A percentile compares a stretch with the other conserved stretches of the same genome.
These are phyloP conservation scores for Colletotrichum musae DNA, from an alignment of 2,329 filamentous ascomycete genomes.

Conservation along the genomic window DNA sequence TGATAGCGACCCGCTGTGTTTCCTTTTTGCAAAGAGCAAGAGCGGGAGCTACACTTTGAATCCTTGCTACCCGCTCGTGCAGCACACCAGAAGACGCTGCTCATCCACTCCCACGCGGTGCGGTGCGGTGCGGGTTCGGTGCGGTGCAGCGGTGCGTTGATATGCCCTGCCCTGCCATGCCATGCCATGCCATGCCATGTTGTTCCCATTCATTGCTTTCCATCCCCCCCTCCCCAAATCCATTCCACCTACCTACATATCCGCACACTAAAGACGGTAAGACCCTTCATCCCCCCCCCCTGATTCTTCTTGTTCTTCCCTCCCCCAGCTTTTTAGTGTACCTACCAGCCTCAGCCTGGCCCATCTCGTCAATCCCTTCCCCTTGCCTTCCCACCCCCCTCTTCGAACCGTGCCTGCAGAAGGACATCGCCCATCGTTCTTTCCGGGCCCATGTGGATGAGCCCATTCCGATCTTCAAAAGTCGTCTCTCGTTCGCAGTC, in stretches of 20 bases:
- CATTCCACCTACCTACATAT: background rate
- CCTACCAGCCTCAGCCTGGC: background rate
- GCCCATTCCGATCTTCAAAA: slow-evolving; percentile 24
- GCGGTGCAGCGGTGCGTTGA: no score
- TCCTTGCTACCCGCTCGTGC: slow-evolving; percentile 61
- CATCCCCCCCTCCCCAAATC: background rate
- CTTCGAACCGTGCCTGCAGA: slow-evolving; percentile 20
- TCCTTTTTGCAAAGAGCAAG: slow-evolving; percentile 36
- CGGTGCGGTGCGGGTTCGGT: no score
- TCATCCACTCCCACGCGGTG: slow-evolving; percentile 11
- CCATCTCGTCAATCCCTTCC: slow-evolving; percentile 5
- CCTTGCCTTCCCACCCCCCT: slow-evolving; percentile 11
- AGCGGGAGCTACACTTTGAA: slow-evolving; percentile 50
- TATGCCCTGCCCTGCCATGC: background rate
- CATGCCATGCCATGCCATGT: slow-evolving; percentile 11
- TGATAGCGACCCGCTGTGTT: slow-evolving; percentile 21
- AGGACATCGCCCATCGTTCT: slow-evolving; percentile 38
- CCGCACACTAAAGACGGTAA: background rate
- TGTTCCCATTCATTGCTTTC: background rate
- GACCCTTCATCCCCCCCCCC: slow-evolving; percentile 16
- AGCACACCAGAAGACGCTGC: slow-evolving; percentile 43
- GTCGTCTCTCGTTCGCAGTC: slow-evolving; percentile 27
- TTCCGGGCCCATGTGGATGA: slow-evolving; percentile 17
- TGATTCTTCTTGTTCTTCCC: background rate
- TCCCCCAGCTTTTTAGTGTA: no score